These are phyloP conservation scores for Penicillium sp. DNA, from an alignment of 2,329 filamentous ascomycete genomes.

Conservation along the genomic window DNA sequence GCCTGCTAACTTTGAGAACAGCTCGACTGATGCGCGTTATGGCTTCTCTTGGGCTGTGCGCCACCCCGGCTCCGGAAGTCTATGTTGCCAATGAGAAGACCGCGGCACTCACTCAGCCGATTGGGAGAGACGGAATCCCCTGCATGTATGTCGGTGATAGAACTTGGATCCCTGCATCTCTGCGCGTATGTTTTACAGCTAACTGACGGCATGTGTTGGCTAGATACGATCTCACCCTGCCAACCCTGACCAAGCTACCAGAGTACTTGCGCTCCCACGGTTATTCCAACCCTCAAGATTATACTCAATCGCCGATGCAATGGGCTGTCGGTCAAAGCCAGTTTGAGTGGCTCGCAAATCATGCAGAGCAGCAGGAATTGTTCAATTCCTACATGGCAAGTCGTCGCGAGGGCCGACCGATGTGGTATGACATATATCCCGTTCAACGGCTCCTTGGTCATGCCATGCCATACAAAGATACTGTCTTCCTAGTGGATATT, in stretches of 20 bases:
- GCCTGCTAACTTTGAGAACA: slow-evolving; percentile 7
- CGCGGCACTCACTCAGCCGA: slow-evolving; percentile 25
- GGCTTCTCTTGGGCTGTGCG: slow-evolving; percentile 29
- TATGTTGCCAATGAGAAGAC: slow-evolving; percentile 32
- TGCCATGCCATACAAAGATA: slow-evolving; percentile 26
- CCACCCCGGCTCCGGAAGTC: slow-evolving; percentile 19
- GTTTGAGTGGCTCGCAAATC: slow-evolving; percentile 34
- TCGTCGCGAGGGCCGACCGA: slow-evolving; percentile 29
- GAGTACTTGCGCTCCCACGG: slow-evolving; percentile 30
- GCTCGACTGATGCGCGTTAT: slow-evolving; percentile 35
- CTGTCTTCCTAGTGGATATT: slow-evolving; percentile 42
- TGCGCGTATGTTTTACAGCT: neutral
- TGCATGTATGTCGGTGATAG: slow-evolving; percentile 27
- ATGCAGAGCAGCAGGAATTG: slow-evolving; percentile 26
- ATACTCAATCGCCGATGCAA: slow-evolving; percentile 31
- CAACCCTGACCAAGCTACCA: slow-evolving; percentile 32
- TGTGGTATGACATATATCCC: slow-evolving; percentile 36
- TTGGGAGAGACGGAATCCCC: slow-evolving; percentile 31
- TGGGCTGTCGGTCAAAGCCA: slow-evolving; percentile 36
- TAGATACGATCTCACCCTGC: slow-evolving; percentile 31
- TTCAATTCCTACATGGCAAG: slow-evolving; percentile 39
- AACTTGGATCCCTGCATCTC: neutral
- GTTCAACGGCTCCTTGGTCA: slow-evolving; percentile 26
- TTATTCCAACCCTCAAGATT: slow-evolving; percentile 31
- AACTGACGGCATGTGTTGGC: neutral